Evolutionary conservation across 352 stramenopile species (phyloP).

Genomic region (Pythium phragmitis): DNA sequence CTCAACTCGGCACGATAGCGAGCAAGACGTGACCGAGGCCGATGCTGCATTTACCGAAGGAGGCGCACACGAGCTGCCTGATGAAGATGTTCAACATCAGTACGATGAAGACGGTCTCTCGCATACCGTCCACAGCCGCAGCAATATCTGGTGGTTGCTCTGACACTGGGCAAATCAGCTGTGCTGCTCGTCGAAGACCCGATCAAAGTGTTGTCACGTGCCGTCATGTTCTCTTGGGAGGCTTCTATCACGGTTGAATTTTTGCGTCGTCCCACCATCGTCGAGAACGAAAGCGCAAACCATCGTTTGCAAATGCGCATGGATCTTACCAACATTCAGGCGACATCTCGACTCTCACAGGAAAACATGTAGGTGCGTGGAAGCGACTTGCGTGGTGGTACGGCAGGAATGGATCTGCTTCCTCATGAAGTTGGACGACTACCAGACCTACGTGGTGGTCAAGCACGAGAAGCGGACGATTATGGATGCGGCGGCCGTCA

Average conservation of each 20-base stretch:
- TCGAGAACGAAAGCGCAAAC: conserved; percentile 24
- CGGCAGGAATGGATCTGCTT: no score
- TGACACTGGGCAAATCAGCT: conserved; percentile 64
- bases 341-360: conserved; percentile 69
- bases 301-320: conserved; percentile 69
- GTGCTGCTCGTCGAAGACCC: conserved; percentile 77
- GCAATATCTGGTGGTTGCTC: conserved; percentile 35
- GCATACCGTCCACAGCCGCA: conserved; percentile 27
- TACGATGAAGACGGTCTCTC: no score
- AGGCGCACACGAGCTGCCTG: not conserved
- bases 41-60: not conserved
- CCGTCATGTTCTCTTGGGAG: conserved; percentile 84
- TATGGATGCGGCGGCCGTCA: no score
- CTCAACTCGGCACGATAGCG: not conserved
- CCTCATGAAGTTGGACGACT: no score
- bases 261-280: conserved; percentile 36
- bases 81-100: not conserved
- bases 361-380: conserved; percentile 59
- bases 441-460: no score
- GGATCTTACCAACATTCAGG: conserved; percentile 67
- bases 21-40: not conserved
- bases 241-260: conserved; percentile 61
- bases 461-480: no score
- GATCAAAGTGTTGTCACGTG: conserved; percentile 62
- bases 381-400: conserved; percentile 21